Evolutionary conservation across 495 filamentous ascomycete species (phyloP).

Genomic region (Symbiotaphrina buchneri): DNA sequence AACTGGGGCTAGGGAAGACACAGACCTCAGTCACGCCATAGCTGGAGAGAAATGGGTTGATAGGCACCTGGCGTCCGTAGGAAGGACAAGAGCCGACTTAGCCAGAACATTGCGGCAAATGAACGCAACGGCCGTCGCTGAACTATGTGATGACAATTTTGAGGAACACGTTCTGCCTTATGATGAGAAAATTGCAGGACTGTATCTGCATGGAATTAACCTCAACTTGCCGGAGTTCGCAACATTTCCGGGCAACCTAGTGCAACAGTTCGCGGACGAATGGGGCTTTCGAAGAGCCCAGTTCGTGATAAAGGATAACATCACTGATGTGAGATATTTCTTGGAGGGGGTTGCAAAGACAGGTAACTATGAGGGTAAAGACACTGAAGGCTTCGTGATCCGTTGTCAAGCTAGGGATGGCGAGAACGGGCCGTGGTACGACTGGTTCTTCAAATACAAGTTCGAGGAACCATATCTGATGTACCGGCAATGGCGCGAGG

Average conservation of each 20-base stretch:
- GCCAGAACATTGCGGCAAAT: constrained; percentile 49
- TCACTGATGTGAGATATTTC: constrained; percentile 50
- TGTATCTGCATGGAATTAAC: constrained; percentile 93
- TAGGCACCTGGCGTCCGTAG: constrained; percentile 47
- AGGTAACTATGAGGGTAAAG: constrained; percentile 67
- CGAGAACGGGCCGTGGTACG: constrained; percentile 27
- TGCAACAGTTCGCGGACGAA: constrained; percentile 71
- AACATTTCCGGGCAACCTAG: constrained; percentile 54
- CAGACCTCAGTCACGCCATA: constrained; percentile 53
- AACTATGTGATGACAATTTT: constrained; percentile 88
- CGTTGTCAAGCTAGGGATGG: constrained; percentile 49
- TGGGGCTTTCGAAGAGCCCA: constrained; percentile 91
- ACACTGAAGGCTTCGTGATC: constrained; percentile 93
- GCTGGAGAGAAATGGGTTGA: constrained; percentile 76
- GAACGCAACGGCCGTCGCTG: constrained; percentile 84
- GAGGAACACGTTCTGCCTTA: constrained; percentile 96
- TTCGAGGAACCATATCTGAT: constrained; percentile 97
- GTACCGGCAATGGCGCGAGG: constrained; percentile 97
- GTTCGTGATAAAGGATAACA: constrained; percentile 52
- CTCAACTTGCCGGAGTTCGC: constrained; percentile 75
- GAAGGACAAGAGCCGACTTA: constrained; percentile 55
- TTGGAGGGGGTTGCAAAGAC: constrained; percentile 64
- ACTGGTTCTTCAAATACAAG: constrained; percentile 99
- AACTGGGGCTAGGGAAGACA: constrained; percentile 50
- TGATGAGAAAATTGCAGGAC: constrained; percentile 55